These are phyloP conservation scores for Pestalotiopsis sp. DNA, from an alignment of 2,329 filamentous ascomycete species.

Conservation along the genomic window DNA sequence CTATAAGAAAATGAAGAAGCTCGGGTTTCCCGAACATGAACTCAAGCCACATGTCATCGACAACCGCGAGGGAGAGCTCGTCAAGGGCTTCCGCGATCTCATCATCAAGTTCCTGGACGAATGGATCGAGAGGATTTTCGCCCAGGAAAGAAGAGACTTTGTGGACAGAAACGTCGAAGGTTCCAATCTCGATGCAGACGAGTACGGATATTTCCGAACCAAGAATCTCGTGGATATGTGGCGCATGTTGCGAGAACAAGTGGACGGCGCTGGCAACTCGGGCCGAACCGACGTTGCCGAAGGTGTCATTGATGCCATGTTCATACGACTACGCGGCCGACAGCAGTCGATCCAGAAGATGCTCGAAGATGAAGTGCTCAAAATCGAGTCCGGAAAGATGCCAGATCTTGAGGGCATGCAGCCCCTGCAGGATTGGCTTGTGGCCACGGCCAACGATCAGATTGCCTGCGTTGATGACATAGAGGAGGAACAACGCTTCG, in stretches of 20 bases:
- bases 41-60: constrained; percentile 86
- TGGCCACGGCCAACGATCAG: constrained; percentile 96
- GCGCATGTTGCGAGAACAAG: constrained; percentile 95
- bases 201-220: constrained; percentile 89
- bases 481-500: constrained; percentile 72
- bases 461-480: constrained; percentile 97
- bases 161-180: constrained; percentile 73
- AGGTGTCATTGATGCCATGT: constrained; percentile 95
- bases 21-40: constrained; percentile 78
- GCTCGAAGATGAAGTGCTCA: constrained; percentile 80
- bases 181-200: constrained; percentile 79
- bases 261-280: constrained; percentile 82
- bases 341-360: constrained; percentile 87
- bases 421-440: constrained; percentile 90
- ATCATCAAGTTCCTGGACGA: constrained; percentile 96
- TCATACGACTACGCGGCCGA: constrained; percentile 78
- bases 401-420: constrained; percentile 70
- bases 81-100: constrained; percentile 90
- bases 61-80: constrained; percentile 84
- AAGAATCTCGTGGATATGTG: constrained; percentile 93
- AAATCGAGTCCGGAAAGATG: constrained; percentile 64
- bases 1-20: constrained; percentile 91
- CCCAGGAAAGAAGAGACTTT: constrained; percentile 81
- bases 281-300: constrained; percentile 89
- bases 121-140: constrained; percentile 94